A percentile compares a stretch with the other conserved stretches of the same genome.
phyloP scores from a whole-genome alignment of 2,329 filamentous ascomycete species.

The Exophiala dermatitidis region DNA sequence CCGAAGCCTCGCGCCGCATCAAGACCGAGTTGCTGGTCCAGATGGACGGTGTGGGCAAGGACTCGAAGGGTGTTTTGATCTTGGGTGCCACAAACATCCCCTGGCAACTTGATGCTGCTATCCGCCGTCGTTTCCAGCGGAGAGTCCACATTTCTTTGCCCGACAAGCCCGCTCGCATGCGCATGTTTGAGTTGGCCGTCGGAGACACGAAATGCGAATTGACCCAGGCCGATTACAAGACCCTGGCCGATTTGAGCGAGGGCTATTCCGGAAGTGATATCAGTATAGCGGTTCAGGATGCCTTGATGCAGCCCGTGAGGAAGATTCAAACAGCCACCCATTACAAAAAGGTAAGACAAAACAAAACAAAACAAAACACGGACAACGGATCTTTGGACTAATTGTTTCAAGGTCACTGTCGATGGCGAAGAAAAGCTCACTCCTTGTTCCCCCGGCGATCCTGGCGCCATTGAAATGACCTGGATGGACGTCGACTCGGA shows the following conservation, averaged over 20 bases:
- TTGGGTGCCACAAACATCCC: conserved; percentile 97
- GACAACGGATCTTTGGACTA: conserved; percentile 4
- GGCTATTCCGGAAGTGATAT: conserved; percentile 97
- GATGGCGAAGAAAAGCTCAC: conserved; percentile 59
- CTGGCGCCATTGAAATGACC: conserved; percentile 81
- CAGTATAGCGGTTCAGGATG: conserved; percentile 87
- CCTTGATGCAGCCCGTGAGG: conserved; percentile 92
- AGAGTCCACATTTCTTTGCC: conserved; percentile 93
- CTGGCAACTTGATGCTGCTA: conserved; percentile 95
- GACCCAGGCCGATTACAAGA: conserved; percentile 67
- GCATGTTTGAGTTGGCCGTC: conserved; percentile 93
- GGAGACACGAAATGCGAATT: conserved; percentile 86
- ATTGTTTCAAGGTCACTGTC: conserved; percentile 53
- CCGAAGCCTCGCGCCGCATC: conserved; percentile 92
- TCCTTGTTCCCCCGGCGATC: conserved; percentile 88
- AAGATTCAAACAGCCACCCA: conserved; percentile 97
- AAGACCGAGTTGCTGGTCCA: conserved; percentile 98
- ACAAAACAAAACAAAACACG: not conserved
- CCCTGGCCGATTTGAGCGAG: conserved; percentile 73
- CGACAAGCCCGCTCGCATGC: conserved; percentile 76
- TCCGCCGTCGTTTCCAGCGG: conserved; percentile 89
- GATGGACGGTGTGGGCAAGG: conserved; percentile 97
- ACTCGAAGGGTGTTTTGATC: conserved; percentile 87
- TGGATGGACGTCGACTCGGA: conserved; percentile 85
- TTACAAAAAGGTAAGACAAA: conserved; percentile 73